Base-by-base conservation (phyloP, 176 grass and related monocot genomes). In the Eremochloa ophiuroides region DNA sequence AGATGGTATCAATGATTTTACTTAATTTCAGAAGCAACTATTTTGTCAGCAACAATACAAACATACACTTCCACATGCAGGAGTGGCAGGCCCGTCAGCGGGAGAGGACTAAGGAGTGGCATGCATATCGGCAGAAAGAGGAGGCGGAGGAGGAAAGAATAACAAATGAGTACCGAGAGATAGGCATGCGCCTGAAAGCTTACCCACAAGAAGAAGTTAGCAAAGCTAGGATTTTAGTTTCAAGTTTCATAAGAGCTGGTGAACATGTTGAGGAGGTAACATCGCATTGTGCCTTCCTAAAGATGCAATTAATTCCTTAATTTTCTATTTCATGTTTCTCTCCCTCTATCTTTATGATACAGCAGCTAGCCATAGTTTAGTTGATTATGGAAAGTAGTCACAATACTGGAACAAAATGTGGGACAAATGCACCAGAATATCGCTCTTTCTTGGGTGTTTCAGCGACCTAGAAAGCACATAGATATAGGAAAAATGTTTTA, bases 141-240 rank as follows among this genome's bases (percentile, higher is more conserved):
- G 85, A 93, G 88, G 81, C 87, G 3, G 81, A 94, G 68, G 95
- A 98, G 85, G 84, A 92, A 62, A 86, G 41, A 81, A 91, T 71
- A 73, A 91, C 58, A 69, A 87, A 89, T 61, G 92, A 93, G 51
- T 98, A 98, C 79, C 72, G 84, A 62, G 95, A 94, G 60, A 94
- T 98, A 69, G 95, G 95, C 47, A 94, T 93, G 90, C 85, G 92
- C 40, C 74, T 98, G 75, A 98, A 98, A 84, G 88, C 79, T 69
- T 98, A 94, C 70, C 95, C 92, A 85, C 85, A 93, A 74, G 95
- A 98, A 89, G 92, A 98, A 80, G 89, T 98, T 75, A 12, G 88
- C 37, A 93, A 93, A 93, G 88, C 92, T 64, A 91, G 92, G 59
- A 83, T 94, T 62, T 78, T 98, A 84, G 92, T 98, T 90, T 98